Base-by-base conservation (phyloP, 345 rosid genomes). In the Leavenworthia alabamica region DNA sequence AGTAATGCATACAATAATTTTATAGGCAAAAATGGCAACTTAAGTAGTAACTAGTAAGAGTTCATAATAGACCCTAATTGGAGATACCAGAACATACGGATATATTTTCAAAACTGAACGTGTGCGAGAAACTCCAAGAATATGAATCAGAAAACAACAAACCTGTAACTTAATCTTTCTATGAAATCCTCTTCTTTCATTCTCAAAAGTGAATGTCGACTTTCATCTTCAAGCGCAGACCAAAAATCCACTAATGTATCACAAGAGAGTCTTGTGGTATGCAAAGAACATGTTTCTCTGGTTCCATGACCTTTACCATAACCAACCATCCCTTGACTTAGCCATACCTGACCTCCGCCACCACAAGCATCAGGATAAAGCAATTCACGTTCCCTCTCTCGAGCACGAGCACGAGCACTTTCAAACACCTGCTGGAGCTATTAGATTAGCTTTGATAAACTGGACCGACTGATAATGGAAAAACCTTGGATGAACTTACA, bases 131-230 rank as follows among this genome's bases (percentile, higher is more conserved):
- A 22, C n/a, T n/a, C 24, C 14, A 67, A 20, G 20, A 58, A 58
- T 15, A 59, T 22, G 6, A 53, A 64, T 43, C 59, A 63, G 55
- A 53, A 14, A 72, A 67, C 42, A 27, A 61, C 87, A 56, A 76
- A 93, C 99, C 99, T 93, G 82, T 83, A 86, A 81, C 79, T 86
- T 10, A 94, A 90, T 81, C 95, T 90, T 81, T 90, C 99, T 61
- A 90, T 87, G 60, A 94, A 94, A 82, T 94, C 97, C 75, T 90
- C 99, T 80, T 93, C 99, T 78, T 94, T 94, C 97, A 94, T 94
- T 72, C 83, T 87, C 67, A 88, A 79, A 56, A 90, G 88, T 61
- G 97, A 90, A 42, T 71, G 89, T 45, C 84, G 88, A 12, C 83
- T 86, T 70, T 94, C 99, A 75, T 88, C 96, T 19, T 89, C 88